Evolutionary conservation across 345 rosid species (phyloP).

Genomic region (Citrus inodora): DNA sequence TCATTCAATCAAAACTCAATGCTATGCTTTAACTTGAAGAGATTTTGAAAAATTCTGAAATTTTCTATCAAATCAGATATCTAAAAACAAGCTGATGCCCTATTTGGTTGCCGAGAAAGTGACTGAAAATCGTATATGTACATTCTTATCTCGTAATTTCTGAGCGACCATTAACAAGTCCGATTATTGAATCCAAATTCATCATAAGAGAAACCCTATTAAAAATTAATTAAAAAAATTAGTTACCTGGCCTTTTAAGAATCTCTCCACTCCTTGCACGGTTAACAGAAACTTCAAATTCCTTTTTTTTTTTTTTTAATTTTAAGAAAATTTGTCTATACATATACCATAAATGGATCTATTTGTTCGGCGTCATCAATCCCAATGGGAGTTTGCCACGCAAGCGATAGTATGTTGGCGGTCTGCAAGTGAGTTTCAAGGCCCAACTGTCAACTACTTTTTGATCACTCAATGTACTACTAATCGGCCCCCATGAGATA

Average conservation of each 20-base stretch:
- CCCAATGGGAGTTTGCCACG: neutral
- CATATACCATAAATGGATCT: neutral
- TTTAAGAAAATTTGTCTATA: neutral
- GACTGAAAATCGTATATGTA: neutral
- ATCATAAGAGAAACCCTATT: neutral
- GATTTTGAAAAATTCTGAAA: neutral
- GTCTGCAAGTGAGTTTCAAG: neutral
- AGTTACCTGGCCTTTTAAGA: neutral
- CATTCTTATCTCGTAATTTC: neutral
- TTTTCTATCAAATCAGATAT: neutral
- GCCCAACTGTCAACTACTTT: too few species aligned
- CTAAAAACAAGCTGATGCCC: neutral
- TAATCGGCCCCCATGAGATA: accelerated
- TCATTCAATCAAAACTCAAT: neutral
- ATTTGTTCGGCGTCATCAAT: neutral
- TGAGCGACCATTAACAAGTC: neutral
- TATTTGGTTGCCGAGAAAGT: neutral
- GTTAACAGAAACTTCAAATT: neutral
- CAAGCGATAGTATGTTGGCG: neutral
- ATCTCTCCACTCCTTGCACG: neutral
- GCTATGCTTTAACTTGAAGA: neutral
- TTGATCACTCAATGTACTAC: accelerated
- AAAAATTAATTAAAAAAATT: neutral
- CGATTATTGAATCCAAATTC: neutral
- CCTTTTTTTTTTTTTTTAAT: neutral